phyloP scores from a whole-genome alignment of 116 monocot species.

The Cymodocea nodosa region DNA sequence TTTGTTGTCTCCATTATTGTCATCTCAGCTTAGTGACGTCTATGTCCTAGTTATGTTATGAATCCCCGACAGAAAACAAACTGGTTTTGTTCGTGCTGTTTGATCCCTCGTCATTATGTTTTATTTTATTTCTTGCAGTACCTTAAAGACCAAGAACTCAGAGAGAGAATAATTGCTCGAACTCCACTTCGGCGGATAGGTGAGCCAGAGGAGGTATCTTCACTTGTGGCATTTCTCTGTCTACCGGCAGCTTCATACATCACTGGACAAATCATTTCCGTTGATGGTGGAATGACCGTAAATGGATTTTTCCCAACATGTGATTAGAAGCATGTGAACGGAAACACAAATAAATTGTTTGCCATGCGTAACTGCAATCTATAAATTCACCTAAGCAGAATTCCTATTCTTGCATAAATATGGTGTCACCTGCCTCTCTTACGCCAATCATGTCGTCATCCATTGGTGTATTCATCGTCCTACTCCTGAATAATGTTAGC shows the following conservation, averaged over 20 bases:
- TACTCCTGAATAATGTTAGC: no score
- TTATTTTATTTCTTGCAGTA: constrained; percentile 16
- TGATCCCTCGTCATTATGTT: background rate
- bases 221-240: constrained; percentile 59
- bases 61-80: no score
- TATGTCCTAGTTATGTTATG: no score
- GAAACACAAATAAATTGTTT: no score
- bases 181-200: constrained; percentile 41
- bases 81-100: no score
- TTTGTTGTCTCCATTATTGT: background rate
- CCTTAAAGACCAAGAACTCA: constrained; percentile 19
- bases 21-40: background rate
- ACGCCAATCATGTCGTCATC: no score
- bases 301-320: constrained; percentile 28
- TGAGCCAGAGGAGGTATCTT: constrained; percentile 55
- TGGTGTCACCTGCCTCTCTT: no score
- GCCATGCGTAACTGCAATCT: no score
- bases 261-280: constrained; percentile 49
- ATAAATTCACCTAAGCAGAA: no score
- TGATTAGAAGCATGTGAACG: background rate
- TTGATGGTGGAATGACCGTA: constrained; percentile 55
- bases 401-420: no score
- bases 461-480: no score
- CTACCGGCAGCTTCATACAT: constrained; percentile 57
- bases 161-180: constrained; percentile 8